These are phyloP conservation scores for Tulasnella sp. DNA, from an alignment of 768 basidiomycete species.

Conservation along the genomic window DNA sequence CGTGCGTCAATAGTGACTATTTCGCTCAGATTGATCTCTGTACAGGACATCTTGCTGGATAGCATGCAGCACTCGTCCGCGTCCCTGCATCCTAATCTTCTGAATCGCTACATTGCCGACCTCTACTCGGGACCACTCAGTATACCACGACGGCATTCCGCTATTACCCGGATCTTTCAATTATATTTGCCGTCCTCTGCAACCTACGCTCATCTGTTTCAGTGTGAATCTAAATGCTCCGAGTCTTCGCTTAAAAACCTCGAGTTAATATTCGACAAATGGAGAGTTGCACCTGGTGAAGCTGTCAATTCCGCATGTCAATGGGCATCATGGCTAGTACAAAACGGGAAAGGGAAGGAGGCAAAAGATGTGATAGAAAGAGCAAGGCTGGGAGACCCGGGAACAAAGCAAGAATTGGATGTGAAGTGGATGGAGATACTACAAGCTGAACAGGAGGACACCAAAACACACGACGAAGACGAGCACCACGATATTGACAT, in stretches of 20 bases:
- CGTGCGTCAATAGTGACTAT: background rate
- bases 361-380: conserved; percentile 11
- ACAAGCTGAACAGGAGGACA: background rate
- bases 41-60: conserved; percentile 34
- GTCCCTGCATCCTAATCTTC: conserved; percentile 1
- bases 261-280: conserved; percentile 13
- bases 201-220: conserved; percentile 2
- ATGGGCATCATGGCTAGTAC: conserved; percentile 12
- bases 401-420: conserved; percentile 7
- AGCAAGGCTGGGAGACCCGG: conserved; percentile 6
- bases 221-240: background rate
- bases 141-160: background rate
- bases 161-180: background rate
- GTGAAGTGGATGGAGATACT: conserved; percentile 4
- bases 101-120: conserved; percentile 2
- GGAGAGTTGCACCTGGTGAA: conserved; percentile 9
- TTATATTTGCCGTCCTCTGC: conserved; percentile 4
- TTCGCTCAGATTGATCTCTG: background rate
- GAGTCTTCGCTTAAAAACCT: background rate
- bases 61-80: conserved; percentile 29
- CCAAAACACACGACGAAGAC: background rate
- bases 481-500: background rate
- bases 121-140: background rate
- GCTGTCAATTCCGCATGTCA: conserved; percentile 1
- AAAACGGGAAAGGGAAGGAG: conserved; percentile 7